Conservation (phyloP, 345 rosid species). For the Erysimum cheiranthoides region DNA sequence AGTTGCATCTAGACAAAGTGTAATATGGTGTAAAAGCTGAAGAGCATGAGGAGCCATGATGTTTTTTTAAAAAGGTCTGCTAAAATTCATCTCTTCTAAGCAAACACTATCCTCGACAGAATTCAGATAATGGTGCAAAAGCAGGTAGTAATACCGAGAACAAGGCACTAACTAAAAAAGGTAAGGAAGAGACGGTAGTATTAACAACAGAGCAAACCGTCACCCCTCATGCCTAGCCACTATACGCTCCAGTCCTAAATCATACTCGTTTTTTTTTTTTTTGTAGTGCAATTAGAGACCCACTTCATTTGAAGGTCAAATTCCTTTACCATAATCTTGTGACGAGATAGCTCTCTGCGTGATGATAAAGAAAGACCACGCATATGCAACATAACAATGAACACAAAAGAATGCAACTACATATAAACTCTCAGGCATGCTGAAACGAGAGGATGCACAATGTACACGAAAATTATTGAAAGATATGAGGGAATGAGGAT, state of each 20-base stretch:
- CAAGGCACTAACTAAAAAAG: slow-evolving; percentile 15
- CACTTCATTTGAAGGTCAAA: neutral
- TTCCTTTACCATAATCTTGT: slow-evolving; percentile 13
- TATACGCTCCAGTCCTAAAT: slow-evolving; percentile 13
- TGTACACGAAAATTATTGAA: slow-evolving; percentile 1
- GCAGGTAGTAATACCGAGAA: slow-evolving; percentile 1
- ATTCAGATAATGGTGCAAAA: slow-evolving; percentile 21
- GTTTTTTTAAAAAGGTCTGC: slow-evolving; percentile 2
- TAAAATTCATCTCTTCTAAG: slow-evolving; percentile 8
- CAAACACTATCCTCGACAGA: neutral
- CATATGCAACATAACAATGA: slow-evolving; percentile 8
- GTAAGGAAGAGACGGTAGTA: slow-evolving; percentile 3
- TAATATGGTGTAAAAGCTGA: neutral
- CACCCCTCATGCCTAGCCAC: slow-evolving; percentile 4
- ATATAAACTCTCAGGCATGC: slow-evolving; percentile 22
- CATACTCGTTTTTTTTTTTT: slow-evolving; percentile 6
- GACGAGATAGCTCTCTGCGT: neutral
- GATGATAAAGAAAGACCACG: slow-evolving; percentile 21
- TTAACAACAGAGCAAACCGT: slow-evolving; percentile 3
- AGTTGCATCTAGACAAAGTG: slow-evolving; percentile 21
- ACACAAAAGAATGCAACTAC: slow-evolving; percentile 26
- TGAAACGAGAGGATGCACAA: slow-evolving; percentile 28
- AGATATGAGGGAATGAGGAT: neutral
- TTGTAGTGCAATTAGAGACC: slow-evolving; percentile 17
- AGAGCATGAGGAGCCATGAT: slow-evolving; percentile 12